Percentiles rank a stretch among this genome's conserved stretches.
Evolutionary conservation across 1,139 yeast genomes (phyloP).

Genomic region (Groenewaldozyma auringiensis): DNA sequence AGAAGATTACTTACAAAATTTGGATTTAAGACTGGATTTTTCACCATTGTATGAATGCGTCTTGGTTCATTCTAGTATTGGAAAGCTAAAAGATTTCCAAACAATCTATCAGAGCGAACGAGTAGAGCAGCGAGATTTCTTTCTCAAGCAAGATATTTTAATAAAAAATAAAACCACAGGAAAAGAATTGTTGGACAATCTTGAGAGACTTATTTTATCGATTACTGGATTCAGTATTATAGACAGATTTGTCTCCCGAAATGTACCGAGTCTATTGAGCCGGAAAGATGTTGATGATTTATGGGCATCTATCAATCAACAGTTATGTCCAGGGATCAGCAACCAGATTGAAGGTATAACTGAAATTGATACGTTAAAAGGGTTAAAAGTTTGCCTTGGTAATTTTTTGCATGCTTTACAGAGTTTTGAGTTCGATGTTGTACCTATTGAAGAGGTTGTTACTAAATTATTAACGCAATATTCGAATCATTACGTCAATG

Average conservation of each 20-base stretch:
- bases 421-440: conserved; percentile 54
- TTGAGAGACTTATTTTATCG: conserved; percentile 39
- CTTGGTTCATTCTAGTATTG: conserved; percentile 69
- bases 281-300: conserved; percentile 53
- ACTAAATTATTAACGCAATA: conserved; percentile 53
- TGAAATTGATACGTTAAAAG: conserved; percentile 35
- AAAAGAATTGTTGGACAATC: conserved; percentile 16
- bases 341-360: conserved; percentile 21
- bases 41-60: conserved; percentile 75
- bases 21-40: conserved; percentile 45
- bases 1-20: conserved; percentile 34
- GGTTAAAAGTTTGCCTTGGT: conserved; percentile 56
- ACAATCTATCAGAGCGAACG: conserved; percentile 65
- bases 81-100: conserved; percentile 53
- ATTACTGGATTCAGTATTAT: conserved; percentile 71
- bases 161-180: conserved; percentile 3
- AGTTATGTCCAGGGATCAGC: conserved; percentile 26
- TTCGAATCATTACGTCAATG: conserved; percentile 47
- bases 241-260: conserved; percentile 59
- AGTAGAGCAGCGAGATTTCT: conserved; percentile 62
- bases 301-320: conserved; percentile 57
- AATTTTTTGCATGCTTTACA: conserved; percentile 72
- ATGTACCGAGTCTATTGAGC: conserved; percentile 38
- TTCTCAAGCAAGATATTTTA: conserved; percentile 43
- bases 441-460: conserved; percentile 56